Percentiles rank a stretch among this genome's conserved stretches.
These are phyloP conservation scores for Aspergillus tanneri DNA, from an alignment of 2,329 filamentous ascomycete species.

Conservation along the genomic window DNA sequence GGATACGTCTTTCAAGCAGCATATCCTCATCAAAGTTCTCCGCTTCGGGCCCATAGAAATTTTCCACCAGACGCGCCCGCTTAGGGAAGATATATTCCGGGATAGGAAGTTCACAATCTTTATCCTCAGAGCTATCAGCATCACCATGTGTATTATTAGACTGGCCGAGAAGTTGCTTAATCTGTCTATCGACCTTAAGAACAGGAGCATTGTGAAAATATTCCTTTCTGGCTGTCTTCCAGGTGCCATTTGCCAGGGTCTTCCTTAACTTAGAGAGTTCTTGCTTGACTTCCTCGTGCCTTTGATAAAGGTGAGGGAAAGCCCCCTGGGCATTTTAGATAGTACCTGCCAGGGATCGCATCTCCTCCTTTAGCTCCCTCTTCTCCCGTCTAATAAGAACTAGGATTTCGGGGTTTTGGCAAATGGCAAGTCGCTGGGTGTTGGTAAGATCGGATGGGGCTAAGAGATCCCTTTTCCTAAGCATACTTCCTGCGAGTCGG, in stretches of 20 bases:
- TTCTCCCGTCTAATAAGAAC: conserved; percentile 26
- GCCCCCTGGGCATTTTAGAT: conserved; percentile 19
- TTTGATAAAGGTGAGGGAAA: conserved; percentile 25
- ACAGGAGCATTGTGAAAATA: conserved; percentile 27
- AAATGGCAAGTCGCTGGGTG: conserved; percentile 19
- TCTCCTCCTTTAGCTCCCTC: conserved; percentile 27
- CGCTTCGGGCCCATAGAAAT: conserved; percentile 27
- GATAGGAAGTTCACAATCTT: conserved; percentile 64
- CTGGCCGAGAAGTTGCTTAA: conserved; percentile 26
- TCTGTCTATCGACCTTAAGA: conserved; percentile 26
- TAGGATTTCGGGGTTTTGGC: conserved; percentile 20
- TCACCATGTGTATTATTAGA: conserved; percentile 64
- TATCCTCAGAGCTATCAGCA: conserved; percentile 67
- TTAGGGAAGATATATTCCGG: conserved; percentile 26
- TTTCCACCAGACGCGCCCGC: conserved; percentile 25
- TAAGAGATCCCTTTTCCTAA: conserved; percentile 26
- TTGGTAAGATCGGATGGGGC: conserved; percentile 25
- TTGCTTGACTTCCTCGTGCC: conserved; percentile 20
- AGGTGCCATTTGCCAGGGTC: conserved; percentile 19
- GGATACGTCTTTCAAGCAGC: conserved; percentile 26
- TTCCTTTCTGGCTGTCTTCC: conserved; percentile 25
- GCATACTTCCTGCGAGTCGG: conserved; percentile 23
- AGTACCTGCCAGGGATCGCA: conserved; percentile 24
- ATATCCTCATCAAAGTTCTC: conserved; percentile 27
- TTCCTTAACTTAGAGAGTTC: conserved; percentile 24